Evolutionary conservation across 129 eudicot species (phyloP).

Genomic region (Pulicaria dysenterica): DNA sequence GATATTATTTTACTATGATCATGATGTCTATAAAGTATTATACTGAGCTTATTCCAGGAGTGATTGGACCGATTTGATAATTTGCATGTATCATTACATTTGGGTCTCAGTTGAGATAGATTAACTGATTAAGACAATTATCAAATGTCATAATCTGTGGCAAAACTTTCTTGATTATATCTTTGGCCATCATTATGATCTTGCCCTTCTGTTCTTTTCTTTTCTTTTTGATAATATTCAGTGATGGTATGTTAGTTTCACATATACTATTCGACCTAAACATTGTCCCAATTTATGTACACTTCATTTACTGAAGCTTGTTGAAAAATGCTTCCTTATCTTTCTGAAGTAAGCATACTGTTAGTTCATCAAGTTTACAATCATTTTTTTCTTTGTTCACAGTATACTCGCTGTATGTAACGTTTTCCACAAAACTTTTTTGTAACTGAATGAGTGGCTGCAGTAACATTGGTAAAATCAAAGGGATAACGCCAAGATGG

Average conservation of each 20-base stretch:
- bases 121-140: neutral
- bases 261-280: neutral
- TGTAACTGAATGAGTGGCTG: neutral
- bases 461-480: neutral
- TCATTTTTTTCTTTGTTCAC: neutral
- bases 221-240: neutral
- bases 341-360: neutral
- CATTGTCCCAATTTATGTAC: no score
- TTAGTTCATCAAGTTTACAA: neutral
- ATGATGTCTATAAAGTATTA: neutral
- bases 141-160: neutral
- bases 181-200: neutral
- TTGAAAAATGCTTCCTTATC: neutral
- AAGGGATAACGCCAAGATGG: neutral
- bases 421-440: neutral
- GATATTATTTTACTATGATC: neutral
- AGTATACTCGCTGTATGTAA: neutral
- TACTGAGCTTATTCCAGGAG: neutral
- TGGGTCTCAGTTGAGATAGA: neutral
- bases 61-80: neutral
- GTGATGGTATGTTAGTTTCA: neutral
- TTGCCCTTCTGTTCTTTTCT: neutral
- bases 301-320: constrained; percentile 2
- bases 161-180: neutral
- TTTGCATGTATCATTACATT: neutral